These are phyloP conservation scores for Xerocomellus amylosporus DNA, from an alignment of 768 basidiomycete genomes.

Conservation along the genomic window DNA sequence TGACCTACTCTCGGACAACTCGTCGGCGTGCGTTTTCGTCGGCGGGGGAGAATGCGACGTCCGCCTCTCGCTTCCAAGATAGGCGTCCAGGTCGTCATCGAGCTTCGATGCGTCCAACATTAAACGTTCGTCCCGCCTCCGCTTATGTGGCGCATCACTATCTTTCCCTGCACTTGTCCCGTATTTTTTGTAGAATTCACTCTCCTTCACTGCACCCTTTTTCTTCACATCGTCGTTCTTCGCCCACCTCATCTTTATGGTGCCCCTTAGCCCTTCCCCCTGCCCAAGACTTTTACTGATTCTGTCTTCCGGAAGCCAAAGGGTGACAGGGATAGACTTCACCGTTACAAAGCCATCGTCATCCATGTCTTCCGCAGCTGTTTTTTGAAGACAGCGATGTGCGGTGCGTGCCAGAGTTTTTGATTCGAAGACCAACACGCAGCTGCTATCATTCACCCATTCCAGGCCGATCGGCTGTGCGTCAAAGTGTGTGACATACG, in stretches of 20 bases:
- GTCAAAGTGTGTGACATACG: conserved; percentile 78
- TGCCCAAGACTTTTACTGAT: conserved; percentile 70
- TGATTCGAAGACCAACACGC: conserved; percentile 70
- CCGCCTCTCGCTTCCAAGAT: conserved; percentile 49
- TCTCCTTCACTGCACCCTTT: conserved; percentile 66
- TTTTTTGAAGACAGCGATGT: conserved; percentile 50
- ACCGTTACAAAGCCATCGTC: conserved; percentile 59
- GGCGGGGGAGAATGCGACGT: conserved; percentile 44
- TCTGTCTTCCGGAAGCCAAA: conserved; percentile 80
- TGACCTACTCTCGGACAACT: conserved; percentile 52
- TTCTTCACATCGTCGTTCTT: conserved; percentile 70
- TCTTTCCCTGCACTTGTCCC: conserved; percentile 66
- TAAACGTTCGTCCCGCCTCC: conserved; percentile 35
- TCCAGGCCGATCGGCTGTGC: conserved; percentile 72
- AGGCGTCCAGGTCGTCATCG: conserved; percentile 69
- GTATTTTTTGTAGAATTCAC: conserved; percentile 77
- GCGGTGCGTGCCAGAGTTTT: conserved; percentile 52
- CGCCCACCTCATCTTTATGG: conserved; percentile 77
- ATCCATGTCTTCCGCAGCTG: conserved; percentile 46
- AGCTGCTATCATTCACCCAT: conserved; percentile 85
- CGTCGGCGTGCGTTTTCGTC: conserved; percentile 69
- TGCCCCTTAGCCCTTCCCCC: conserved; percentile 63
- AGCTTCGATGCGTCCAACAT: conserved; percentile 42
- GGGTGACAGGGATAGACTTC: conserved; percentile 63
- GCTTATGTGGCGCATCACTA: conserved; percentile 37